Conservation (phyloP, 306 rosid species). For the Lathyrus aphaca region DNA sequence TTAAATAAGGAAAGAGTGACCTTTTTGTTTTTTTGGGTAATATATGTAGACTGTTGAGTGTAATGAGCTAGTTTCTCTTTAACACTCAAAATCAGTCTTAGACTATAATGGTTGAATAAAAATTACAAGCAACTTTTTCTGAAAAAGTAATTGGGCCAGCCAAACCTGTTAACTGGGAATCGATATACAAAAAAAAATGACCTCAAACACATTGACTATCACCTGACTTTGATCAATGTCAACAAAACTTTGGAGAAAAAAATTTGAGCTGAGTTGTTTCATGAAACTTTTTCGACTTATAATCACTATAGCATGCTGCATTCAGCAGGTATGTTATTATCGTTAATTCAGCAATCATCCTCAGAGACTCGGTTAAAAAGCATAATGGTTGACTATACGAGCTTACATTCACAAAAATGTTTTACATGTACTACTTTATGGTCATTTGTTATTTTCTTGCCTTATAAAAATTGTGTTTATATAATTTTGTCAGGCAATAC, state of each 20-base stretch:
- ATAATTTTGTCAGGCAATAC: constrained; percentile 66
- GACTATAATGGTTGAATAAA: constrained; percentile 3
- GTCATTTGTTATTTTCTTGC: constrained; percentile 36
- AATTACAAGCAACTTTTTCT: constrained; percentile 29
- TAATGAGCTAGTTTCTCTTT: constrained; percentile 27
- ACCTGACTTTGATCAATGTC: constrained; percentile 14
- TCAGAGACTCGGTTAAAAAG: constrained; percentile 1
- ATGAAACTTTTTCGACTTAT: constrained; percentile 25
- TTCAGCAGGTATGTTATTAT: constrained; percentile 16
- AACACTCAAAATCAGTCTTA: constrained; percentile 24
- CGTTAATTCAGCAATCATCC: constrained; percentile 15
- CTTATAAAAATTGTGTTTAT: constrained; percentile 38
- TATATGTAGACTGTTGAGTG: constrained; percentile 8
- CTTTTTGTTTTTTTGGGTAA: neutral
- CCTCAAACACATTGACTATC: constrained; percentile 26
- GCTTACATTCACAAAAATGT: constrained; percentile 10
- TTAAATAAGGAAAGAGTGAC: constrained; percentile 8
- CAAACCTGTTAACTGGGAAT: constrained; percentile 11
- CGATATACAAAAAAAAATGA: neutral
- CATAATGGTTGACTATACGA: constrained; percentile 25
- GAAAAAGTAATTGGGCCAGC: constrained; percentile 15
- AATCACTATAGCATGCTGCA: constrained; percentile 25
- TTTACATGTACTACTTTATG: constrained; percentile 17
- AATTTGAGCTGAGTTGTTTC: constrained; percentile 22
- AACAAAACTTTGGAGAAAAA: neutral